These are phyloP conservation scores for Calonectria leucothoes DNA, from an alignment of 2,329 filamentous ascomycete species.

Conservation along the genomic window DNA sequence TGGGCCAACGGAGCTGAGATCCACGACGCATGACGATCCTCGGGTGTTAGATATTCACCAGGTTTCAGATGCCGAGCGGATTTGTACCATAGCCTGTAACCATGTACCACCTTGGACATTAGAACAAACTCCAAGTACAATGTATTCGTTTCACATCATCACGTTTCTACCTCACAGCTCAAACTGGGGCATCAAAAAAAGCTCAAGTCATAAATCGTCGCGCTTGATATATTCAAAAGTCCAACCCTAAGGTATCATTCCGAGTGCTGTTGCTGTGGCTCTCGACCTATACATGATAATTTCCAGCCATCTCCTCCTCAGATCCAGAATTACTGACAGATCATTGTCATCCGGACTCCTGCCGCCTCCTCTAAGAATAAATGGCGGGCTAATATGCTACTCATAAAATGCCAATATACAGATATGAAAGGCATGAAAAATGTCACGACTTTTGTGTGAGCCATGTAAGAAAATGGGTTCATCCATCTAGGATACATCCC, in stretches of 20 bases:
- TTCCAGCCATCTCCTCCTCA: background rate
- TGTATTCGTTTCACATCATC: background rate
- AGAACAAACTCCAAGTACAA: background rate
- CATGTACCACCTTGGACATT: background rate
- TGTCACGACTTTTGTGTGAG: constrained; percentile 12
- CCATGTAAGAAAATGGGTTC: background rate
- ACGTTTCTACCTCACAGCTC: background rate
- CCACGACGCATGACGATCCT: background rate
- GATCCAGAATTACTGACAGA: constrained; percentile 7
- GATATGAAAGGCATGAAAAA: background rate
- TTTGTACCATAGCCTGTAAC: constrained; percentile 16
- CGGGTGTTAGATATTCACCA: background rate
- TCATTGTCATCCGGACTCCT: constrained; percentile 20
- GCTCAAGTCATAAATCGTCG: constrained; percentile 31
- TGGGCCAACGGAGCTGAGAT: background rate
- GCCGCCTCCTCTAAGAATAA: constrained; percentile 19
- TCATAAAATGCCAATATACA: constrained; percentile 18
- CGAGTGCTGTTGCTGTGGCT: constrained; percentile 1
- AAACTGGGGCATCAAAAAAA: background rate
- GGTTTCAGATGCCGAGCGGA: background rate
- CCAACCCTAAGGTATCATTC: constrained; percentile 22
- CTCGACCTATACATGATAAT: constrained; percentile 22
- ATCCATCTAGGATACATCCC: constrained; percentile 12
- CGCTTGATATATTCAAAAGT: constrained; percentile 32
- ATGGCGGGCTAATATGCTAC: constrained; percentile 19